A percentile compares a stretch with the other conserved stretches of the same genome.
Conservation (phyloP, 345 rosid species). For the Euphorbia pulcherrima region DNA sequence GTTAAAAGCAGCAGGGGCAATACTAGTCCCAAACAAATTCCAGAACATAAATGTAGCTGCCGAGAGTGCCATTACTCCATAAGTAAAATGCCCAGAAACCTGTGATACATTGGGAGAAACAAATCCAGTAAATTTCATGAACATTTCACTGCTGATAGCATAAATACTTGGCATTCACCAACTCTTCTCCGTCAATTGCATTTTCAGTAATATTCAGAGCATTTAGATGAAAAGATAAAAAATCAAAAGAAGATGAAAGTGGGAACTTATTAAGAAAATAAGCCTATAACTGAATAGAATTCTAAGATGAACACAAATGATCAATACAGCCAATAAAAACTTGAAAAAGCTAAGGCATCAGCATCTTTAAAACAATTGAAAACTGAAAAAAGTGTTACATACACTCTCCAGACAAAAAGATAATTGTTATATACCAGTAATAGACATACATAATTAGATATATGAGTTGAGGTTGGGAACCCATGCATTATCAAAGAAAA, state of each 20-base stretch:
- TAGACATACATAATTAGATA: not conserved
- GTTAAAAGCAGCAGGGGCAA: conserved; percentile 55
- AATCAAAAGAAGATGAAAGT: not conserved
- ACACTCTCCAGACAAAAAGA: not conserved
- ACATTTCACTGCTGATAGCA: not conserved
- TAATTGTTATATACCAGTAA: not conserved
- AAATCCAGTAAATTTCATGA: not conserved
- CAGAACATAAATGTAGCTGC: conserved; percentile 89
- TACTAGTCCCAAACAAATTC: conserved; percentile 66
- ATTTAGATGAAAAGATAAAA: not conserved
- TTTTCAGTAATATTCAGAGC: not conserved
- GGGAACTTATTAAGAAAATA: not conserved
- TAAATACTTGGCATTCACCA: not conserved
- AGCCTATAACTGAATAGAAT: not conserved
- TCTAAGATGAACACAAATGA: not conserved
- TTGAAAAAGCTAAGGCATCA: not conserved
- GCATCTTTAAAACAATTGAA: not conserved
- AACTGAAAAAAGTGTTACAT: not conserved
- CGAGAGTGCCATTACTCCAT: conserved; percentile 97
- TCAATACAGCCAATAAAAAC: not conserved
- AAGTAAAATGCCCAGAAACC: conserved; percentile 94
- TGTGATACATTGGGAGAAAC: conserved; percentile 22
- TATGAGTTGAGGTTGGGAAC: not conserved
- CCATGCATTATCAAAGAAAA: not conserved
- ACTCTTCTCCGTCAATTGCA: not conserved